Base-by-base conservation (phyloP, 2,329 filamentous ascomycete species). In the Chaetomiaceae sp. region DNA sequence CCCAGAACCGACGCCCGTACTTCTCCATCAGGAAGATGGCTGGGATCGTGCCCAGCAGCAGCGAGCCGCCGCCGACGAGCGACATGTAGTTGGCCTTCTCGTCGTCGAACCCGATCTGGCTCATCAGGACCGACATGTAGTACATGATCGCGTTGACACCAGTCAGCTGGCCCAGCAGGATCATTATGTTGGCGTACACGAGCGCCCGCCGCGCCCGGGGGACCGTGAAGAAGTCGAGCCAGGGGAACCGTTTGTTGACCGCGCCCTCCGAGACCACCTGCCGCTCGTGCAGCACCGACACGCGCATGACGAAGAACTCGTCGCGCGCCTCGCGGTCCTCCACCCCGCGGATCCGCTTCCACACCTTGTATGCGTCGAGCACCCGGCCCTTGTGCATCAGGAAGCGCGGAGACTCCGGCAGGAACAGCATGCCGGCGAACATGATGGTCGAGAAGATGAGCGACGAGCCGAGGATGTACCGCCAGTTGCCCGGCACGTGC, bases 131-230 rank as follows among this genome's bases (percentile, higher is more conserved):
- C 24, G 37, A 41, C 44, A 46, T 46, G 44, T 46, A 46, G 38
- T 46, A 46, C 44, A 46, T 46, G 44, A 46, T 46, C 17, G 44
- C 44, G 44, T 46, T 46, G 37, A 46, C 38, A 18, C 44, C 44
- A 22, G 44, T 46, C 37, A 46, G 38, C 44, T 46, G 44, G 32
- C 44, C 44, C 2, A 46, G 44, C 17, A 46, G 19, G 38, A 46
- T 46, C 44, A 46, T 46, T 24, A 46, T 37, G 32, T 46, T 46
- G 38, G 44, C 44, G 38, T 46, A 46, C 24, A 46, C 34, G 17
- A 46, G 38, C 10, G 44, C 44, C 30, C 44, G 44, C 15, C 44
- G 44, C 20, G 38, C 44, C 17, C 44, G 44, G 8, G 44, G 44
- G 14, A 46, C 44, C 17, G 44, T 46, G 33, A 46, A 46, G 32